These are phyloP conservation scores for Magnolia sinica DNA, from an alignment of 164 flowering plant species.

Conservation along the genomic window DNA sequence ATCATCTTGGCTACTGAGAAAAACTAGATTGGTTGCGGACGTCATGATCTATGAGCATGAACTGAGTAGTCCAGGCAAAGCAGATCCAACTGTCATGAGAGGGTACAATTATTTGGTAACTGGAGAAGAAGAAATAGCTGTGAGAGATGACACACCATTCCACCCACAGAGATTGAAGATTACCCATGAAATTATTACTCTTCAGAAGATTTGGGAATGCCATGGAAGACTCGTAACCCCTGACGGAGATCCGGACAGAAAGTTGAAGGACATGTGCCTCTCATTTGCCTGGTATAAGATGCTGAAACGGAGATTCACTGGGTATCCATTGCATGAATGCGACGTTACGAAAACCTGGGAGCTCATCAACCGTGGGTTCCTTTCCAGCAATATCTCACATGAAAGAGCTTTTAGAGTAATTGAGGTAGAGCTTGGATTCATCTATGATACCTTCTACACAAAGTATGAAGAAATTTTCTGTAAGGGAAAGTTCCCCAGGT, in stretches of 20 bases:
- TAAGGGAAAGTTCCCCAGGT: background rate
- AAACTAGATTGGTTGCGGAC: background rate
- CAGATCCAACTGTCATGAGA: background rate
- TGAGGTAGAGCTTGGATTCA: background rate
- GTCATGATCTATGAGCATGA: background rate
- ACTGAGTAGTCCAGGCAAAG: background rate
- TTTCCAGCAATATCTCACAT: background rate
- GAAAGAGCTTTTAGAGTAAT: background rate
- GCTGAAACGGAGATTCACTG: background rate
- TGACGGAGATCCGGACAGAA: background rate
- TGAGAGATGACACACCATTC: background rate
- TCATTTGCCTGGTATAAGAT: background rate
- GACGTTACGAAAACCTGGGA: background rate
- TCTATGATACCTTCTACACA: background rate
- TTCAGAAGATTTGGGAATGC: background rate
- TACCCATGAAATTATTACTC: background rate
- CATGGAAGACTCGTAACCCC: background rate
- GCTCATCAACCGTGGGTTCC: background rate
- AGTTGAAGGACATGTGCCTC: background rate
- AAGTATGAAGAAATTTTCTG: background rate
- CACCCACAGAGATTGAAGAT: too few relatives aligned
- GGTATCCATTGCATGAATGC: background rate
- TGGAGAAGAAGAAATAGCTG: background rate
- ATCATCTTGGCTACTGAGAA: background rate
- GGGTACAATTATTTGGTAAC: conserved; percentile 5